These are phyloP conservation scores for Mycocalia duriaeana DNA, from an alignment of 1,284 basidiomycete species.

Conservation along the genomic window DNA sequence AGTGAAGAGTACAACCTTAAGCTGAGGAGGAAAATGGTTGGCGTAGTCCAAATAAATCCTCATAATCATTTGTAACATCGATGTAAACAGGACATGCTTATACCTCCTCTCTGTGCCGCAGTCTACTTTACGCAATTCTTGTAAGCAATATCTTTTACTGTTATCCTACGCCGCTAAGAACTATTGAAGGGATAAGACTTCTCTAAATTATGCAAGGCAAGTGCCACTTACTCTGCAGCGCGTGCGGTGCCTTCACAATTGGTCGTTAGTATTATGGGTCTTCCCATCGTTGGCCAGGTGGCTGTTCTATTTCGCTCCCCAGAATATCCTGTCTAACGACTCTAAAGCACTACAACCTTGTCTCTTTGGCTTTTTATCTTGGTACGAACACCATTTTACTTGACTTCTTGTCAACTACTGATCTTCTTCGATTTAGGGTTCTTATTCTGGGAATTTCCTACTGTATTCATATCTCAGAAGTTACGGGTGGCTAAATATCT, in stretches of 20 bases:
- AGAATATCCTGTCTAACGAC: too few relatives aligned
- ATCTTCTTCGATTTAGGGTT: constrained; percentile 39
- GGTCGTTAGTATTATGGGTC: constrained; percentile 51
- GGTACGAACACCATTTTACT: too few relatives aligned
- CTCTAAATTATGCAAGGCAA: constrained; percentile 62
- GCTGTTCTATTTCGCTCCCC: too few relatives aligned
- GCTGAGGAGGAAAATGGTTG: constrained; percentile 56
- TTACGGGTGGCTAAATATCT: constrained; percentile 58
- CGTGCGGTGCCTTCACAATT: too few relatives aligned
- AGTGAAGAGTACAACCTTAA: constrained; percentile 57
- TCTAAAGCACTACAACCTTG: constrained; percentile 52
- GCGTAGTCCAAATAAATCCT: constrained; percentile 14
- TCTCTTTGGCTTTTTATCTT: constrained; percentile 63
- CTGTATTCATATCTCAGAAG: constrained; percentile 61
- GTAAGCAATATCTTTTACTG: constrained; percentile 26
- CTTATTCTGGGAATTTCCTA: constrained; percentile 62
- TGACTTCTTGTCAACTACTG: background rate
- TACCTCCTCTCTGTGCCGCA: constrained; percentile 58
- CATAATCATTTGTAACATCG: background rate
- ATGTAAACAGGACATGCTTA: constrained; percentile 42
- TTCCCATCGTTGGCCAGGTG: constrained; percentile 59
- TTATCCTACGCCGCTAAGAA: background rate
- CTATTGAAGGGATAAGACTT: constrained; percentile 55
- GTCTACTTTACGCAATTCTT: constrained; percentile 66
- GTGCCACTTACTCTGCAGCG: constrained; percentile 1